phyloP scores from a whole-genome alignment of 2,329 filamentous ascomycete species.

The Zalaria sp. region DNA sequence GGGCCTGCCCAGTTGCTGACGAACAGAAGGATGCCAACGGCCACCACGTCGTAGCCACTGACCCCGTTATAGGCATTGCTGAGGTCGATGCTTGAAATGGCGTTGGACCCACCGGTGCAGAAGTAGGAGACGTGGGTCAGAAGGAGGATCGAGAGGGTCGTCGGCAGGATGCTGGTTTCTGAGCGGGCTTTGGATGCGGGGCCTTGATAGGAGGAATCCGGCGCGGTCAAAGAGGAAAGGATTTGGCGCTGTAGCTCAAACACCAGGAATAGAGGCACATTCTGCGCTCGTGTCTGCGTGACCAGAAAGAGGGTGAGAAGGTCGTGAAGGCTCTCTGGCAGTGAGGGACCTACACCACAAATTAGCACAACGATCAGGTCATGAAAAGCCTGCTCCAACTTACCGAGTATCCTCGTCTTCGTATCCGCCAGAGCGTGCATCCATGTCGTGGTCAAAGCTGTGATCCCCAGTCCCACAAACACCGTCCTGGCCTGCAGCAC shows the following conservation, averaged over 20 bases:
- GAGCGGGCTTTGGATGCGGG: background rate
- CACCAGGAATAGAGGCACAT: conserved; percentile 72
- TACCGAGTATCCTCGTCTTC: too few relatives aligned
- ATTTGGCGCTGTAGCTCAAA: conserved; percentile 43
- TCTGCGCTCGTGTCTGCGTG: conserved; percentile 74
- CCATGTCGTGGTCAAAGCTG: background rate
- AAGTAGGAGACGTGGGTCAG: conserved; percentile 79
- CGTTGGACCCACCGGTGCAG: conserved; percentile 78
- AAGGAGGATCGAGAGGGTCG: conserved; percentile 56
- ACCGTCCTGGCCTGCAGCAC: conserved; percentile 20
- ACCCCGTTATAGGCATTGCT: conserved; percentile 93
- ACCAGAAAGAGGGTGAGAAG: conserved; percentile 65
- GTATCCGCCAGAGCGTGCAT: too few relatives aligned
- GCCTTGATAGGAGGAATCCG: background rate
- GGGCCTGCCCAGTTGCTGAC: conserved; percentile 82
- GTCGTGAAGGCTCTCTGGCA: conserved; percentile 39
- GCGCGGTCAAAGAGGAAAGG: conserved; percentile 10
- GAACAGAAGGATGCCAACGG: conserved; percentile 75
- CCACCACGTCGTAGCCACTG: conserved; percentile 60
- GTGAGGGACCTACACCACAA: conserved; percentile 4
- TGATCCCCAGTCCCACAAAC: conserved; percentile 22
- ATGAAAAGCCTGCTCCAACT: too few relatives aligned
- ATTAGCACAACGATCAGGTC: too few relatives aligned
- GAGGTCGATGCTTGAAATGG: conserved; percentile 89
- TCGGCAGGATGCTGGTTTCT: background rate